A percentile compares a stretch with the other conserved stretches of the same genome.
Conservation (phyloP, 495 filamentous ascomycete genomes). For the Tetracladium marchalianum region DNA sequence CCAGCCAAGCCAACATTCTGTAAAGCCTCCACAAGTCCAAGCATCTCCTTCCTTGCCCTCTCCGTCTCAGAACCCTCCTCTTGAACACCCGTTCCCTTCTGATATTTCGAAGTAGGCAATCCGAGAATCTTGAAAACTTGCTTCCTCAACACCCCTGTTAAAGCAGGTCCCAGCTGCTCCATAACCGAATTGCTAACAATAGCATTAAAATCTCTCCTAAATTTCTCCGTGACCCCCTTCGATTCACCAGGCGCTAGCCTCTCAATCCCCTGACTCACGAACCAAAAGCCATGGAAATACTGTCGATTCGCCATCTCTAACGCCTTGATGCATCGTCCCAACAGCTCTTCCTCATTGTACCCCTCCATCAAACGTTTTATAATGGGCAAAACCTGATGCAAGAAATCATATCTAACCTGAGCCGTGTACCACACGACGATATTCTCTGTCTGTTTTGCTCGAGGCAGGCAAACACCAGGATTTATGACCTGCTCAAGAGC, state of each 20-base stretch:
- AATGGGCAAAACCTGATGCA: constrained; percentile 39
- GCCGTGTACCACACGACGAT: constrained; percentile 41
- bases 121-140: constrained; percentile 48
- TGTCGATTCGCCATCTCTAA: constrained; percentile 39
- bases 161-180: constrained; percentile 37
- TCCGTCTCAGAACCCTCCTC: constrained; percentile 26
- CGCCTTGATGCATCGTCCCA: constrained; percentile 32
- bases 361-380: constrained; percentile 26
- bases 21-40: constrained; percentile 49
- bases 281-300: constrained; percentile 36
- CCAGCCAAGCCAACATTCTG: constrained; percentile 65
- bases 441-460: constrained; percentile 35
- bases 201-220: constrained; percentile 52
- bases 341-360: constrained; percentile 10
- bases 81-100: constrained; percentile 12
- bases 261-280: constrained; percentile 31
- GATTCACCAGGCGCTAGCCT: constrained; percentile 13
- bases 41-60: constrained; percentile 40
- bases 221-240: constrained; percentile 34
- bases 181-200: constrained; percentile 57
- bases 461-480: constrained; percentile 27
- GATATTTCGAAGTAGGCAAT: constrained; percentile 27
- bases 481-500: constrained; percentile 33
- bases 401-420: constrained; percentile 40
- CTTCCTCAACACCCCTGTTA: constrained; percentile 42